phyloP scores from a whole-genome alignment of 768 basidiomycete species.

The Macrocybe gigantea region DNA sequence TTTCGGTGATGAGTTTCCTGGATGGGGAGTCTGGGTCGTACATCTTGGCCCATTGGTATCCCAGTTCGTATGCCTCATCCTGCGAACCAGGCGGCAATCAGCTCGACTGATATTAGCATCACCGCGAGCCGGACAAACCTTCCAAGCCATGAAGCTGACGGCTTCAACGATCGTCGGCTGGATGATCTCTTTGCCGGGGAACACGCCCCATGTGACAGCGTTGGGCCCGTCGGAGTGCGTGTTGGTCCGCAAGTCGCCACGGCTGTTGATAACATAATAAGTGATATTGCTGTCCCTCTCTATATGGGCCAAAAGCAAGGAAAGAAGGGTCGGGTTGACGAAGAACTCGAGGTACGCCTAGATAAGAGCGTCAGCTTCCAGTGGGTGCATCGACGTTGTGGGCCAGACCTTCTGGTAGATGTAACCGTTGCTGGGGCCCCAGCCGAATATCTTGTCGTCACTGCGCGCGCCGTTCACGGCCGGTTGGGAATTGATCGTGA shows the following conservation, averaged over 20 bases:
- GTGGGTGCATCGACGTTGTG: neutral
- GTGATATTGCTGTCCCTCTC: constrained; percentile 86
- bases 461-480: constrained; percentile 88
- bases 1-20: constrained; percentile 64
- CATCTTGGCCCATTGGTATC: constrained; percentile 83
- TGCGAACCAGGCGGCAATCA: constrained; percentile 19
- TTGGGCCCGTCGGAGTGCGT: constrained; percentile 93
- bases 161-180: constrained; percentile 97
- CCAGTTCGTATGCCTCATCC: constrained; percentile 95
- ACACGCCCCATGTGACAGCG: constrained; percentile 98
- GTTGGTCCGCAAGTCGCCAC: constrained; percentile 92
- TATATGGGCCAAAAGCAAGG: constrained; percentile 70
- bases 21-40: constrained; percentile 77
- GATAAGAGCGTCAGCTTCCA: neutral
- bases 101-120: constrained; percentile 2
- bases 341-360: constrained; percentile 98
- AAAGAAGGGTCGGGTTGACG: constrained; percentile 69
- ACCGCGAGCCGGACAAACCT: constrained; percentile 40
- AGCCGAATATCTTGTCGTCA: constrained; percentile 82
- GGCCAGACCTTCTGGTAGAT: constrained; percentile 84
- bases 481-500: constrained; percentile 97
- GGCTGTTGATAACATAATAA: constrained; percentile 96
- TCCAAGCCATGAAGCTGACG: constrained; percentile 98
- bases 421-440: constrained; percentile 92
- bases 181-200: constrained; percentile 93